Evolutionary conservation across 2,329 filamentous ascomycete genomes (phyloP), one percentile per base, ranked within the genome.

Genomic region (Aspergillus sp.): DNA sequence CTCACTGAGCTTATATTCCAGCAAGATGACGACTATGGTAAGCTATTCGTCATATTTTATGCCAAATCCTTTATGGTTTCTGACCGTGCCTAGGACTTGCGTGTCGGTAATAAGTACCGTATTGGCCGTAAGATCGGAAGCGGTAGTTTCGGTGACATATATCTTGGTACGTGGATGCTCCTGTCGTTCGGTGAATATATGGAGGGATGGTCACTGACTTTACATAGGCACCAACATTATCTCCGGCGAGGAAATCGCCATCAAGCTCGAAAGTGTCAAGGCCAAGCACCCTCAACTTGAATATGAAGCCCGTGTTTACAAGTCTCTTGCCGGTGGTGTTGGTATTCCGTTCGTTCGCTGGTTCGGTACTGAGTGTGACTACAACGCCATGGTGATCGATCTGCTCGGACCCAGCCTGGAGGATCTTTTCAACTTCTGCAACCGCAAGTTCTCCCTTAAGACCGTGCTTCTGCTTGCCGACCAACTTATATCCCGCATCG

Each of bases 391-490:
- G 95, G 95, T 99, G 52, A 87, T 98, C 65, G 95, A 99, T 73
- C 88, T 99, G 25, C 90, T 99, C 58, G 95, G 95, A 40, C 95
- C 95, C 66, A 95, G 90, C 72, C 81, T 99, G 78, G 95, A 99
- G 80, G 95, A 99, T 75, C 85, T 99, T 35, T 99, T 99, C 90
- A 98, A 99, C 86, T 98, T 98, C 79, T 99, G 95, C 87, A 98
- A 98, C 87, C 90, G 95, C 78, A 98, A 98, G 78, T 99, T 98
- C 83, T 97, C 95, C 12, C 82, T 99, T 67, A 99, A 99, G 89
- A 99, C 95, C 1, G 95, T 99, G 27, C 85, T 99, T 44, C 87
- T 99, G 25, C 86, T 99, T 50, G 95, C 95, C 73, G 95, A 99
- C 71, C 95, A 99, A 82, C 88, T 97, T 77, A 98, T 99, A 76